Base-by-base conservation (phyloP, 139 green algal species). In the Asterochloris sp. region DNA sequence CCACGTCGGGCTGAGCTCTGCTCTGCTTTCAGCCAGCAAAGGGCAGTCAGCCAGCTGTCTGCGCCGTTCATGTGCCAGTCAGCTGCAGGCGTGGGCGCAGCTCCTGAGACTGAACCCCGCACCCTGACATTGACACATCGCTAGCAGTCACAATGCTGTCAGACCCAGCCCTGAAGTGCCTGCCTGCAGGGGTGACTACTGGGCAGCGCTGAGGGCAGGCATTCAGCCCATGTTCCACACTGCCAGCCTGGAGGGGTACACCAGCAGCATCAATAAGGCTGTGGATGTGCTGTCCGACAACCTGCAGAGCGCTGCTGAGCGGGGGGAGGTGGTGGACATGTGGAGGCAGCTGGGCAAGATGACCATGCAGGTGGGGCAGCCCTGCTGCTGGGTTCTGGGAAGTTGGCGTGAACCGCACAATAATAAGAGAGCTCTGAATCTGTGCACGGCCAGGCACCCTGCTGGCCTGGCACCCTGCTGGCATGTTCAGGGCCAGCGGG, bases 241-340 rank as follows among this genome's bases (percentile, higher is more conserved):
- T 27, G 29, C 21, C 12, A 28, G 68, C 23, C 76, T 80, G 6
- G 38, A 13, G 24, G 68, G 60, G n/a, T 80, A 80, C 23, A n/a
- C 76, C 54, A n/a, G 68, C 13, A 80, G 60, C 60, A 80, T 80
- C 76, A 80, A 80, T 47, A 61, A 80, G 26, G 76, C 76, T 80
- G 60, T 80, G 76, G 76, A 80, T 54, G 76, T 54, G 24, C 23
- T 80, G 23, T n/a, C 23, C 13, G 76, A 60, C 23, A 80, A 80
- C 24, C 76, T 80, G 54, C n/a, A 69, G 10, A 10, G 19, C n/a
- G 10, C 54, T 80, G 76, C 76, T 24, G 21, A 80, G 60, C 28
- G 60, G 9, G 76, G 76, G 12, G 60, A 80, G 61, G 8, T 69
- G 76, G 76, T 80, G 60, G 76, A 80, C 76, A 69, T 80, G 47